Base-by-base conservation (phyloP, 2,329 filamentous ascomycete genomes). In the Fusarium napiforme region DNA sequence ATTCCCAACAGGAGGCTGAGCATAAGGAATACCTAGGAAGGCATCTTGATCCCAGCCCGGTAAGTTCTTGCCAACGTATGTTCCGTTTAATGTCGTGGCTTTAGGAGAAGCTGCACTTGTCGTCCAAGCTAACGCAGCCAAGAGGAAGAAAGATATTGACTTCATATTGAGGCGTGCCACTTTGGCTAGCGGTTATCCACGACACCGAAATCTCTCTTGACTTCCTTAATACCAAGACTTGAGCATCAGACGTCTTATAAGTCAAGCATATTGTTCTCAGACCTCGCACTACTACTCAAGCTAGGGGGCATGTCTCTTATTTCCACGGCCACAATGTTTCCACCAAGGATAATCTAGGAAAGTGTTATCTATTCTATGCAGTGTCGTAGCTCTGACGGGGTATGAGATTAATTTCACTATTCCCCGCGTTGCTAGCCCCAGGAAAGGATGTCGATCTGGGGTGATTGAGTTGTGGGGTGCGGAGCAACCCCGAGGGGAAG, bases 11-110 rank as follows among this genome's bases (percentile, higher is more conserved):
- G 83, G 82, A 12, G 82, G 79, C 55, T 84, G 81, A 8, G 83
- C 83, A 43, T 80, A 84, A 1, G 82, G 82, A 6, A 84, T 82
- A 9, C 83, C 83, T 4, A 84, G 72, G 62, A 85, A 85, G 28
- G 70, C 81, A 62, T 84, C 82, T 58, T 85, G 83, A 6, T 73
- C 32, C 80, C 81, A 84, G 12, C 59, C 70, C 0, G 77, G 47
- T 10, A 84, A 67, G 42, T 82, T 73, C 4, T 77, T 70, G 12
- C 83, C 83, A 12, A 64, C 37, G 32, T 79, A 79, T 3, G 76
- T 79, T 21, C 77, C 77, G 36, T 79, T 79, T 7, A 73, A 12
- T 1, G 75, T 77, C 28, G 64, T 63, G n/a, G 71, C 77, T 50
- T 66, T 74, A 3, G 74, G 77, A 8, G 69, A 30, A 34, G 60